Conservation (phyloP, 148 eudicot genomes). For the Vaccinium corymbosum region DNA sequence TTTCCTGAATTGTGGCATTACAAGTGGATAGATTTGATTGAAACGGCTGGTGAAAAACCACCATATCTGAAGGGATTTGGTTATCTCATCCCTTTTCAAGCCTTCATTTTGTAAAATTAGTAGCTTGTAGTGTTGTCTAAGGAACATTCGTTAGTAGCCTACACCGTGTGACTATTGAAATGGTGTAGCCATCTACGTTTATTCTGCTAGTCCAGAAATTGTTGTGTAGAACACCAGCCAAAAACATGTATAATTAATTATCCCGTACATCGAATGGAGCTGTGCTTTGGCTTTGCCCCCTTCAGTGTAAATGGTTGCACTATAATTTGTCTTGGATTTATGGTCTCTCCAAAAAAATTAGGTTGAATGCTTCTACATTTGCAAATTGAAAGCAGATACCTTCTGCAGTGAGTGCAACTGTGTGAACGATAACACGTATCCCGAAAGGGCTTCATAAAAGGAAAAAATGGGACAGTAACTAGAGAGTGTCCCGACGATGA, state of each 20-base stretch:
- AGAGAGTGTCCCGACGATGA: background rate
- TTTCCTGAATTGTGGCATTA: slow-evolving; percentile 26
- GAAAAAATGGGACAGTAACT: background rate
- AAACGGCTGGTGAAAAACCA: background rate
- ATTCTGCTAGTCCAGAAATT: background rate
- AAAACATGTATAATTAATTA: background rate
- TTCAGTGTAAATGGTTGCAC: background rate
- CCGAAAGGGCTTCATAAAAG: background rate
- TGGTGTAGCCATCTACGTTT: background rate
- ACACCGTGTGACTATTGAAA: background rate
- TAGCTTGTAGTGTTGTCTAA: background rate
- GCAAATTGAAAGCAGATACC: background rate
- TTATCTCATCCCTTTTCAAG: background rate
- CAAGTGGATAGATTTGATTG: slow-evolving; percentile 19
- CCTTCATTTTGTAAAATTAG: background rate
- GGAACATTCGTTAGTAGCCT: background rate
- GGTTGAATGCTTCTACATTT: background rate
- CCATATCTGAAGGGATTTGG: background rate
- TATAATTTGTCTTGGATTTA: background rate
- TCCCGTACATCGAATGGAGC: background rate
- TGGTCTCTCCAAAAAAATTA: background rate
- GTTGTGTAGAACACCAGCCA: background rate
- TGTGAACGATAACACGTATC: background rate
- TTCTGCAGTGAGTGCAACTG: background rate
- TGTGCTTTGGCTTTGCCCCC: background rate